Evolutionary conservation across 495 filamentous ascomycete species (phyloP).

Genomic region (Darksidea phi): DNA sequence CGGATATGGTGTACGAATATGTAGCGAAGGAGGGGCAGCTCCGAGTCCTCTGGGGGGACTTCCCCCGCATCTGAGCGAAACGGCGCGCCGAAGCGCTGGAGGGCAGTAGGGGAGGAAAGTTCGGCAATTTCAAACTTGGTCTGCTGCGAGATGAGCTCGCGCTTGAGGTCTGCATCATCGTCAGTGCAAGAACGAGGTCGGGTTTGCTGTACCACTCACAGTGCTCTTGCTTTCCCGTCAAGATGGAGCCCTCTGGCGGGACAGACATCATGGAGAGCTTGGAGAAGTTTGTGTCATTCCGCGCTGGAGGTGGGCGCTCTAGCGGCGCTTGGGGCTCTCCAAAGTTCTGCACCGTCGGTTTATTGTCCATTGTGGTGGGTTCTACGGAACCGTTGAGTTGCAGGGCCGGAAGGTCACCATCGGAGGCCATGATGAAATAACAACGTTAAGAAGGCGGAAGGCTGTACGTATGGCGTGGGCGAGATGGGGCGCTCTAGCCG

Average conservation of each 20-base stretch:
- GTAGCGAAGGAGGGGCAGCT: conserved; percentile 89
- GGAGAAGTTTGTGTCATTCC: conserved; percentile 32
- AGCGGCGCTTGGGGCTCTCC: conserved; percentile 8
- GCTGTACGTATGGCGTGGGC: background rate
- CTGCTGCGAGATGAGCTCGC: conserved; percentile 88
- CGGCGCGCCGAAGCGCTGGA: conserved; percentile 91
- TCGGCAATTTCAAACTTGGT: conserved; percentile 85
- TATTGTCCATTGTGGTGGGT: conserved; percentile 25
- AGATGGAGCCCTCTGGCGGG: conserved; percentile 53
- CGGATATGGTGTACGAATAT: conserved; percentile 98
- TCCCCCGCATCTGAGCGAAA: conserved; percentile 91
- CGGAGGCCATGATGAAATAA: conserved; percentile 18
- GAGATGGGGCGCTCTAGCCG: background rate
- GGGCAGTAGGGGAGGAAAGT: conserved; percentile 87
- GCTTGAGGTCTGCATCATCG: conserved; percentile 75
- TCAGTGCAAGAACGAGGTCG: conserved; percentile 32
- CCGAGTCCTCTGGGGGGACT: conserved; percentile 88
- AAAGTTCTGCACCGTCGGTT: conserved; percentile 17
- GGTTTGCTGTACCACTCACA: conserved; percentile 56
- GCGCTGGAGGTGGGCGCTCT: conserved; percentile 18
- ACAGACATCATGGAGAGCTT: conserved; percentile 38
- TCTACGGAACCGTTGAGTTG: conserved; percentile 30
- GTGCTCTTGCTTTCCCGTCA: conserved; percentile 98
- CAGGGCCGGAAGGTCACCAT: conserved; percentile 16
- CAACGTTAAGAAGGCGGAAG: too few species aligned